Evolutionary conservation across 192 early-diverging fungal genomes (phyloP).

Genomic region (Backusella morwellensis): DNA sequence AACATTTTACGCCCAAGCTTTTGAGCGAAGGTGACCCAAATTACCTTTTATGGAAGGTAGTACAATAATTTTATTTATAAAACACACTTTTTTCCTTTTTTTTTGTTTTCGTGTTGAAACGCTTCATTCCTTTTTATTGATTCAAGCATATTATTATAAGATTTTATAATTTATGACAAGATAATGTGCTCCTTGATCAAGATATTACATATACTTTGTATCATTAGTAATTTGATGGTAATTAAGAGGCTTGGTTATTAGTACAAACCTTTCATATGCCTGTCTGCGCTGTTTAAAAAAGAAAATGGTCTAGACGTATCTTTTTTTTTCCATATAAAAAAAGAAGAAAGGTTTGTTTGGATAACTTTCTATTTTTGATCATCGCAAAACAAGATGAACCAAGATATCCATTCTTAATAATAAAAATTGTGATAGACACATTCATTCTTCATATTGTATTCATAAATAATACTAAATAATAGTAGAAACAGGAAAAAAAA

Average conservation of each 20-base stretch:
- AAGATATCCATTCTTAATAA: neutral
- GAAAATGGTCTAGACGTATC: neutral
- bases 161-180: too few relatives aligned
- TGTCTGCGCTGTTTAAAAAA: neutral
- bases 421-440: neutral
- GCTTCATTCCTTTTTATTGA: neutral
- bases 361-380: neutral
- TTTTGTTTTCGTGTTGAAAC: neutral
- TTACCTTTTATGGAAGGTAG: neutral
- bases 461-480: neutral
- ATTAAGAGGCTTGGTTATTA: neutral
- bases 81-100: neutral
- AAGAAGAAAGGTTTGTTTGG: neutral
- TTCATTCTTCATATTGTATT: neutral
- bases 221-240: neutral
- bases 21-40: neutral
- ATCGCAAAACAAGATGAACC: neutral
- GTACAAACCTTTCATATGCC: neutral
- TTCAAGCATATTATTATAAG: neutral
- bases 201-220: neutral
- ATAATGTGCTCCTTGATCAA: too few relatives aligned
- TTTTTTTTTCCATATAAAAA: neutral
- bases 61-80: neutral
- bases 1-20: neutral
- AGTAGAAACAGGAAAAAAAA: neutral